Evolutionary conservation across 495 filamentous ascomycete genomes (phyloP).

Genomic region (Hypomontagnella submonticulosa): DNA sequence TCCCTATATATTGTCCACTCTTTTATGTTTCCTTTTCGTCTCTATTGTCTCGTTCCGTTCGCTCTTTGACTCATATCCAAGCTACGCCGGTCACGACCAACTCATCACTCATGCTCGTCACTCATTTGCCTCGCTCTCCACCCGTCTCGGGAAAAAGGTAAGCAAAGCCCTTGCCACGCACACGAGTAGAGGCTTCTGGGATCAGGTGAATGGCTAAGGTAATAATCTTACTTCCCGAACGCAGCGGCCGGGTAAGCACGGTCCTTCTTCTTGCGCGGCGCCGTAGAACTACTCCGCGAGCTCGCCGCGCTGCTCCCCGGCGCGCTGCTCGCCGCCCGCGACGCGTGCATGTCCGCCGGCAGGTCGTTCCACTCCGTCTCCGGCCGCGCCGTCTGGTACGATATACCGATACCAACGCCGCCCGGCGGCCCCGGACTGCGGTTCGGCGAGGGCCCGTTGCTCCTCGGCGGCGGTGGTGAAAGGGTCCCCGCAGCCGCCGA

Average conservation of each 20-base stretch:
- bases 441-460: slow-evolving; percentile 29
- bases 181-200: no score
- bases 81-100: no score
- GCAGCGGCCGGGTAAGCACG: slow-evolving; percentile 64
- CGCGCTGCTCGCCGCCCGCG: slow-evolving; percentile 14
- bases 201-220: no score
- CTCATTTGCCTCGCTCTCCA: no score
- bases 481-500: neutral
- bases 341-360: slow-evolving; percentile 60
- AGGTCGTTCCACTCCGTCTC: slow-evolving; percentile 69
- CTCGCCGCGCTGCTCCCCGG: slow-evolving; percentile 56
- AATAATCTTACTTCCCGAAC: slow-evolving; percentile 51
- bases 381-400: slow-evolving; percentile 63
- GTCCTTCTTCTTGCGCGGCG: slow-evolving; percentile 59
- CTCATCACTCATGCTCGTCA: no score
- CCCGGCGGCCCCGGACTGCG: slow-evolving; percentile 27
- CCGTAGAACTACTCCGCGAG: slow-evolving; percentile 59
- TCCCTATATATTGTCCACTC: neutral
- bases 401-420: slow-evolving; percentile 53
- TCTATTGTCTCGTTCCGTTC: neutral
- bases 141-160: no score
- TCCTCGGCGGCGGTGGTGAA: slow-evolving; percentile 24
- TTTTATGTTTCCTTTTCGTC: neutral
- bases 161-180: no score
- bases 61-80: no score